Percentiles rank a stretch among this genome's conserved stretches.
Evolutionary conservation across 352 stramenopile species (phyloP).

Genomic region (Phytophthora colocasiae): DNA sequence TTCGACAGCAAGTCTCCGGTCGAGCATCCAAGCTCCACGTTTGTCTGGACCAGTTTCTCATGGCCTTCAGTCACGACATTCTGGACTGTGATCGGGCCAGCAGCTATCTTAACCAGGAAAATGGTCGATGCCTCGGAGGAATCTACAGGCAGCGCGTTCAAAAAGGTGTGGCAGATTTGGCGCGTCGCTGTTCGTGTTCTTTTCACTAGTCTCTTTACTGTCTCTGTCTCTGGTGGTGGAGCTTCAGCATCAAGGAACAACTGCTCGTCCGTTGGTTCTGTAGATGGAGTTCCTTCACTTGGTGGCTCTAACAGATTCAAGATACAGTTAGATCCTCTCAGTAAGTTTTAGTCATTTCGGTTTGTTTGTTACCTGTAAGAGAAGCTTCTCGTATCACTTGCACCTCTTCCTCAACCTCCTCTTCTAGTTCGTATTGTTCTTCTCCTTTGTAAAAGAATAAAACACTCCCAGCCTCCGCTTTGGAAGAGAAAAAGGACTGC

Average conservation of each 20-base stretch:
- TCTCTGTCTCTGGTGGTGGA: constrained; percentile 37
- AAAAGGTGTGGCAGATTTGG: constrained; percentile 65
- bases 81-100: constrained; percentile 57
- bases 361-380: constrained; percentile 17
- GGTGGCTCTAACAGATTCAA: constrained; percentile 10
- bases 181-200: constrained; percentile 58
- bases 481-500: constrained; percentile 64
- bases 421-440: constrained; percentile 76
- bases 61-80: constrained; percentile 32
- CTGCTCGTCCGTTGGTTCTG: constrained; percentile 72
- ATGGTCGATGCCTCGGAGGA: constrained; percentile 70
- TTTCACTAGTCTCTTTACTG: constrained; percentile 57
- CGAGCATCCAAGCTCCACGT: constrained; percentile 90
- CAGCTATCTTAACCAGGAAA: constrained; percentile 81
- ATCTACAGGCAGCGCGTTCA: constrained; percentile 72
- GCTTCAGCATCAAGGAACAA: constrained; percentile 66
- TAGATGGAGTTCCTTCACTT: constrained; percentile 11
- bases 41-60: constrained; percentile 65
- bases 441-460: constrained; percentile 82
- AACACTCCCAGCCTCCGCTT: constrained; percentile 66
- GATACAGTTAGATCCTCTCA: not conserved
- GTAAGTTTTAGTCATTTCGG: not conserved
- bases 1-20: constrained; percentile 86
- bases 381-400: constrained; percentile 55
- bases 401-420: constrained; percentile 85